These are phyloP conservation scores for Fimicolochytrium jonesii DNA, from an alignment of 192 early-diverging fungal genomes.

Conservation along the genomic window DNA sequence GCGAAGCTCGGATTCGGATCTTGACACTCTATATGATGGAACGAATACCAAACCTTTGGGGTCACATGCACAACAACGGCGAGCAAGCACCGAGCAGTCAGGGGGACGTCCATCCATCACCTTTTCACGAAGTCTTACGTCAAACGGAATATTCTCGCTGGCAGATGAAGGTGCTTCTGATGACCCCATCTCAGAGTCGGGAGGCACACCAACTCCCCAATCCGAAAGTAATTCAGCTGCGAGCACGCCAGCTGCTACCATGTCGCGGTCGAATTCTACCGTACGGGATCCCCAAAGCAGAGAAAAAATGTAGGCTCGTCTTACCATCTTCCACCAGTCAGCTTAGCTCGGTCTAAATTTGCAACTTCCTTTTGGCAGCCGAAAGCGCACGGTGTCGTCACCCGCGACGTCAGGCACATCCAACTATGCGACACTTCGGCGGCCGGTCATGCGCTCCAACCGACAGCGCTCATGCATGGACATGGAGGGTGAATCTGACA, in stretches of 20 bases:
- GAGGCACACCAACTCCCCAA: no score
- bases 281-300: conserved; percentile 2
- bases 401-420: conserved; percentile 18
- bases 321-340: neutral
- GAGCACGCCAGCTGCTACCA: no score
- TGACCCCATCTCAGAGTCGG: no score
- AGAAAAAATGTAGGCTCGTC: conserved; percentile 18
- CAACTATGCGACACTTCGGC: conserved; percentile 11
- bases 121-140: no score
- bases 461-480: conserved; percentile 34
- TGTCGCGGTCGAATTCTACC: neutral
- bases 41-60: neutral
- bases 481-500: conserved; percentile 5
- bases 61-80: neutral
- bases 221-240: no score
- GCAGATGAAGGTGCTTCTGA: no score
- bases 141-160: no score
- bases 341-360: neutral
- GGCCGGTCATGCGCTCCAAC: conserved; percentile 19
- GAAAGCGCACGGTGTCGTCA: conserved; percentile 31
- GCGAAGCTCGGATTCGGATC: conserved; percentile 13
- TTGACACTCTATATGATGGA: conserved; percentile 25
- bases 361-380: conserved; percentile 12
- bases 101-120: no score
- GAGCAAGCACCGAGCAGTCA: neutral